Evolutionary conservation across 2,329 filamentous ascomycete species (phyloP).

Genomic region (Albifimbria verrucaria): DNA sequence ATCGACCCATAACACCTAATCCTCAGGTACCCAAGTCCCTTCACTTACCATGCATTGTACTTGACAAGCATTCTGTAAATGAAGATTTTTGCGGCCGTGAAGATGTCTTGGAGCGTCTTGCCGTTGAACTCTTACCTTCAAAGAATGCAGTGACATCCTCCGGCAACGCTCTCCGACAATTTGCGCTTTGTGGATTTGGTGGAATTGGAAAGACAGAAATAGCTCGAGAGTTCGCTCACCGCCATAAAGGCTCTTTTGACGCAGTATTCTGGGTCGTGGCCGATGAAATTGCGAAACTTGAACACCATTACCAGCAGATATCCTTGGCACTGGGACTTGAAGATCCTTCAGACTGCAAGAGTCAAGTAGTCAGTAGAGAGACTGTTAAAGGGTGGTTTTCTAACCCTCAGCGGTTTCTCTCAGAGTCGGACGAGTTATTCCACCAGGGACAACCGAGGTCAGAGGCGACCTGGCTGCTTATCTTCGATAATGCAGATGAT

Average conservation of each 20-base stretch:
- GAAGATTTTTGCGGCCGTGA: slow-evolving; percentile 6
- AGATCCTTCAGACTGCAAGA: slow-evolving; percentile 6
- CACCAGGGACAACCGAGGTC: background rate
- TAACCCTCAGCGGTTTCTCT: background rate
- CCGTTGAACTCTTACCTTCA: slow-evolving; percentile 2
- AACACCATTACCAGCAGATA: slow-evolving; percentile 4
- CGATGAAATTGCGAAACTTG: slow-evolving; percentile 6
- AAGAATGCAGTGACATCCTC: slow-evolving; percentile 1
- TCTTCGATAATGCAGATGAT: slow-evolving; percentile 9
- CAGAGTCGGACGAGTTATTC: background rate
- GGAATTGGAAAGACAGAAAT: slow-evolving; percentile 9
- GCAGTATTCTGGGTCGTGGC: slow-evolving; percentile 7
- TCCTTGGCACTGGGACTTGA: slow-evolving; percentile 5
- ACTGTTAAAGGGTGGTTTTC: slow-evolving; percentile 5
- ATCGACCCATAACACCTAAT: background rate
- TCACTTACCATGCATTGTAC: background rate
- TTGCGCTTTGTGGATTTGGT: slow-evolving; percentile 6
- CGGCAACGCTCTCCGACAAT: background rate
- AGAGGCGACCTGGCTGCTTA: slow-evolving; percentile 6
- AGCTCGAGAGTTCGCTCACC: slow-evolving; percentile 4
- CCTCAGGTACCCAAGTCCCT: background rate
- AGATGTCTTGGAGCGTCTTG: slow-evolving; percentile 6
- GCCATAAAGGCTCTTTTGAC: slow-evolving; percentile 4
- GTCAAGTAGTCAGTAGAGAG: slow-evolving; percentile 5
- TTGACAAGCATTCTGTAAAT: background rate